Evolutionary conservation across 2,329 filamentous ascomycete species (phyloP).

Genomic region (Phoma herbarum): DNA sequence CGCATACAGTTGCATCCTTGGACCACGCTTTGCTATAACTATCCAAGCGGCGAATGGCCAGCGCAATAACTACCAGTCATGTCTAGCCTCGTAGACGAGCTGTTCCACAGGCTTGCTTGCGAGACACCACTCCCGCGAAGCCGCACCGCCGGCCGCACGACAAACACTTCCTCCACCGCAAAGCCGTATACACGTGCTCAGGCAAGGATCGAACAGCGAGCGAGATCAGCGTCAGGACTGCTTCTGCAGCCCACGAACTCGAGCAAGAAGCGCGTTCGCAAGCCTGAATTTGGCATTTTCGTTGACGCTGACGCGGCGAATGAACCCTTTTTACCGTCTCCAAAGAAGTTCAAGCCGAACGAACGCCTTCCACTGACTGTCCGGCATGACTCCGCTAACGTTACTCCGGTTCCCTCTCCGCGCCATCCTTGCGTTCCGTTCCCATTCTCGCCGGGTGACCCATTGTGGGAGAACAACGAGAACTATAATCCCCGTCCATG

Average conservation of each 20-base stretch:
- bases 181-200: constrained; percentile 10
- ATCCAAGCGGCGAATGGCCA: background rate
- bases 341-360: constrained; percentile 21
- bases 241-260: background rate
- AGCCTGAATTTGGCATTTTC: constrained; percentile 26
- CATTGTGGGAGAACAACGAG: constrained; percentile 29
- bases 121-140: constrained; percentile 19
- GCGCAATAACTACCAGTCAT: background rate
- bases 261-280: constrained; percentile 25
- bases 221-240: background rate
- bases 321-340: background rate
- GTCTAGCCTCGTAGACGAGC: constrained; percentile 12
- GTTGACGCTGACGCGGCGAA: constrained; percentile 14
- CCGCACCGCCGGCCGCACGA: background rate
- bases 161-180: background rate
- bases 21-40: background rate
- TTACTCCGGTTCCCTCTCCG: constrained; percentile 23
- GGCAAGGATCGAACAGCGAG: constrained; percentile 7
- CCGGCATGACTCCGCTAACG: constrained; percentile 18
- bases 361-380: constrained; percentile 21
- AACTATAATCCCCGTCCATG: constrained; percentile 24
- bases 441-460: constrained; percentile 20
- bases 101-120: constrained; percentile 19
- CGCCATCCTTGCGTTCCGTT: constrained; percentile 24
- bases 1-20: background rate